A percentile compares a stretch with the other conserved stretches of the same genome.
Conservation (phyloP, 441 rosid genomes). For the Croton setiger region DNA sequence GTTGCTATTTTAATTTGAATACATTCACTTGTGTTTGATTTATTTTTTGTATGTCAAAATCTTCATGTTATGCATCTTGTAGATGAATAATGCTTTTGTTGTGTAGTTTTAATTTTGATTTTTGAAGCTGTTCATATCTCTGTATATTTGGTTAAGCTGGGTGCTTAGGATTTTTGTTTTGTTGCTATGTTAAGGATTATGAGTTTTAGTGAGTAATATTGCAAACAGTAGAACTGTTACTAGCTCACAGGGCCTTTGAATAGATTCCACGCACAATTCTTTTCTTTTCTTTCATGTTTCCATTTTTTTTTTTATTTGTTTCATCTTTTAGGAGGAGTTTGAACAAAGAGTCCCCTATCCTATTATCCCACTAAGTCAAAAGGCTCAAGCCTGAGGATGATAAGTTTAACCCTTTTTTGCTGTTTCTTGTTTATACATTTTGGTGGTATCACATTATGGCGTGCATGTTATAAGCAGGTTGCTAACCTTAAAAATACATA, state of each 20-base stretch:
- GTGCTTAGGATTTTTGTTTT: neutral
- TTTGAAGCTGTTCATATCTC: neutral
- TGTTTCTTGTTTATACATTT: neutral
- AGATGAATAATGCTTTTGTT: neutral
- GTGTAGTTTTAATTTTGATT: neutral
- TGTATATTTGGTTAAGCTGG: neutral
- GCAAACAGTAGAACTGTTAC: neutral
- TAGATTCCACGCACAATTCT: no score
- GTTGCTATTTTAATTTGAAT: neutral
- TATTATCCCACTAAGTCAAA: neutral
- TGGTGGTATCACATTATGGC: neutral
- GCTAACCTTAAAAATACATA: neutral
- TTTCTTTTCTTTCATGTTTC: no score
- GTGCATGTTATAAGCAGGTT: neutral
- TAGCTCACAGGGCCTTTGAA: neutral
- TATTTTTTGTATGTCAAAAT: neutral
- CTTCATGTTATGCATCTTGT: neutral
- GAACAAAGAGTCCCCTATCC: no score
- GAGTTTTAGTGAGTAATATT: neutral
- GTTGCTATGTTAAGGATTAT: neutral
- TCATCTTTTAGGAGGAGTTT: neutral
- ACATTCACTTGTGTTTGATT: neutral
- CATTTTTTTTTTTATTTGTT: no score
- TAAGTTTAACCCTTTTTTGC: neutral
- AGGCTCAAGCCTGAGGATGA: neutral